phyloP scores from a whole-genome alignment of 257 asterid genomes.

The Pogostemon cablin region DNA sequence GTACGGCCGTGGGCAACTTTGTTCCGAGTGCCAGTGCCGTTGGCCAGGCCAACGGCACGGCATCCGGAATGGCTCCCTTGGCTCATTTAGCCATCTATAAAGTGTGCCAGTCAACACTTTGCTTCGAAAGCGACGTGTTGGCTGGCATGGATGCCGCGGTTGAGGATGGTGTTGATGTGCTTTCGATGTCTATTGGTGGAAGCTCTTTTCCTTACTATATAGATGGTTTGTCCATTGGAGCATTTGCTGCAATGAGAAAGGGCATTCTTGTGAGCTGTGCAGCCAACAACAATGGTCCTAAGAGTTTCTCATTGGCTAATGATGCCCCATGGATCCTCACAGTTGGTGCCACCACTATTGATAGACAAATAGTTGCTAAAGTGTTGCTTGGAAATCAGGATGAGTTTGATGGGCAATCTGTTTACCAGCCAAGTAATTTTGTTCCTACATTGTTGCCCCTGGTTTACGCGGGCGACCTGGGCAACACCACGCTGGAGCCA shows the following conservation, averaged over 20 bases:
- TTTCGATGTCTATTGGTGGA: constrained; percentile 40
- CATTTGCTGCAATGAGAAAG: constrained; percentile 35
- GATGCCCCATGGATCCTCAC: constrained; percentile 55
- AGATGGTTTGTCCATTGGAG: constrained; percentile 37
- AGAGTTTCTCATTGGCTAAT: constrained; percentile 20
- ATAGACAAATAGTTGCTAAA: constrained; percentile 28
- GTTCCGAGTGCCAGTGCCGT: constrained; percentile 36
- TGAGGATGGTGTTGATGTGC: constrained; percentile 43
- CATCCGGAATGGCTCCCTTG: constrained; percentile 36
- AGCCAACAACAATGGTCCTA: constrained; percentile 39
- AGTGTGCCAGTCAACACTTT: constrained; percentile 16
- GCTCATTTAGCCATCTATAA: constrained; percentile 39
- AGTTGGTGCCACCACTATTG: constrained; percentile 43
- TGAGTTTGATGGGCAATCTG: constrained; percentile 36
- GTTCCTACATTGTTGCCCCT: constrained; percentile 29
- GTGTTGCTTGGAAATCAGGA: constrained; percentile 38
- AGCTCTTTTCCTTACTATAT: constrained; percentile 13
- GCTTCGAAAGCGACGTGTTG: constrained; percentile 27
- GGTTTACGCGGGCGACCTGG: constrained; percentile 20
- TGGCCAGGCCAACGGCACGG: constrained; percentile 48
- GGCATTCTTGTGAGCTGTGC: constrained; percentile 43
- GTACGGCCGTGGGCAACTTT: constrained; percentile 47
- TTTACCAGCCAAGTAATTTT: constrained; percentile 24
- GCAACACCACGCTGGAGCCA: not conserved
- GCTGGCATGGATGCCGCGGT: constrained; percentile 39